phyloP scores from a whole-genome alignment of 1,139 yeast species.

The Pneumocystis canis region DNA sequence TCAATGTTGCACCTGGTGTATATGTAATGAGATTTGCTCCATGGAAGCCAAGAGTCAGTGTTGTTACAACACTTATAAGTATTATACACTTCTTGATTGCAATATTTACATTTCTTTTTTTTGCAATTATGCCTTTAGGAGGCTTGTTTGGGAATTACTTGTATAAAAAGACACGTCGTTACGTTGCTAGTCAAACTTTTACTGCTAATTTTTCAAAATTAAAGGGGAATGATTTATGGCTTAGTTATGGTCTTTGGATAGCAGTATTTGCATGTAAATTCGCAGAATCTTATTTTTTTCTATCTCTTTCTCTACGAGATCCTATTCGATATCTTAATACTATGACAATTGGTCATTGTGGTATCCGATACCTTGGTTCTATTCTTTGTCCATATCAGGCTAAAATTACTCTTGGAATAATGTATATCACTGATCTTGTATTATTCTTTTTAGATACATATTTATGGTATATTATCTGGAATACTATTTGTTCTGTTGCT shows the following conservation, averaged over 20 bases:
- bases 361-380: constrained; percentile 86
- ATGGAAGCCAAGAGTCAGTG: constrained; percentile 47
- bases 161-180: constrained; percentile 76
- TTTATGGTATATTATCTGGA: constrained; percentile 93
- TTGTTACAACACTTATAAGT: constrained; percentile 66
- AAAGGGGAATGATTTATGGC: constrained; percentile 85
- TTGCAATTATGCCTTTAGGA: constrained; percentile 91
- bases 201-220: constrained; percentile 81
- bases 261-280: constrained; percentile 79
- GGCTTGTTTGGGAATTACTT: constrained; percentile 88
- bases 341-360: constrained; percentile 51
- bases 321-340: constrained; percentile 66
- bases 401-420: constrained; percentile 73
- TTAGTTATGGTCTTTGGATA: constrained; percentile 84
- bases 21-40: constrained; percentile 68
- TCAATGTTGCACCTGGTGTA: constrained; percentile 74
- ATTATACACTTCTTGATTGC: constrained; percentile 86
- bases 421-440: constrained; percentile 80
- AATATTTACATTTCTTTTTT: constrained; percentile 66
- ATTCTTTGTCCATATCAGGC: constrained; percentile 71
- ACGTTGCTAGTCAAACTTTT: constrained; percentile 87
- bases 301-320: constrained; percentile 81
- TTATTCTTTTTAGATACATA: constrained; percentile 97
- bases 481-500: constrained; percentile 89
- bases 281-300: constrained; percentile 81